Conservation (phyloP, 352 stramenopile genomes). For the Globisporangium spiculum region DNA sequence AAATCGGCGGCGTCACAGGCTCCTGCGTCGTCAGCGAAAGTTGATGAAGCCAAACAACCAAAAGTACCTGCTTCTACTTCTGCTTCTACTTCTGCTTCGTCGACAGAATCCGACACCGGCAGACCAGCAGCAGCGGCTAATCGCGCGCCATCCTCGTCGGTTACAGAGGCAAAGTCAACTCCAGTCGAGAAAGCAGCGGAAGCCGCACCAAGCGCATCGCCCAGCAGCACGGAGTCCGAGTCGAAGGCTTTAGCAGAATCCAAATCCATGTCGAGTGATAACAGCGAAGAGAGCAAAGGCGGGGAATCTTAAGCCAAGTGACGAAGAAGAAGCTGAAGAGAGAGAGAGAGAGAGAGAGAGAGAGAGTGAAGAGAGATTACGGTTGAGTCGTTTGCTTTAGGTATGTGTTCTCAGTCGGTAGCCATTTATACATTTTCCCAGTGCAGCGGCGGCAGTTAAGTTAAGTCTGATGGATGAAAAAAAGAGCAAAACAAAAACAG, state of each 20-base stretch:
- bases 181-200: neutral
- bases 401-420: constrained; percentile 9
- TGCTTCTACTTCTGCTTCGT: neutral
- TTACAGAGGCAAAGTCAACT: neutral
- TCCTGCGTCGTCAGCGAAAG: neutral
- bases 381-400: neutral
- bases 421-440: constrained; percentile 1
- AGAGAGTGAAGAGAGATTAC: neutral
- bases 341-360: neutral
- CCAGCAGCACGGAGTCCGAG: neutral
- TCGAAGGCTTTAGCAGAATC: neutral
- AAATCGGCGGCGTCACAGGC: neutral
- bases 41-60: neutral
- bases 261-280: neutral
- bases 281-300: neutral
- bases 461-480: constrained; percentile 13
- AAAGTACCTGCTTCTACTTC: neutral
- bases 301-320: neutral
- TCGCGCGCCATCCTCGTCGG: neutral
- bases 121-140: neutral
- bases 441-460: constrained; percentile 8
- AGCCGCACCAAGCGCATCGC: neutral
- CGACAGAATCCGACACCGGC: constrained; percentile 2
- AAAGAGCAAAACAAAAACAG: constrained; percentile 2
- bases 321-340: neutral